A percentile compares a stretch with the other conserved stretches of the same genome.
These are phyloP conservation scores for Asterophora lycoperdoides DNA, from an alignment of 768 basidiomycete genomes.

Conservation along the genomic window DNA sequence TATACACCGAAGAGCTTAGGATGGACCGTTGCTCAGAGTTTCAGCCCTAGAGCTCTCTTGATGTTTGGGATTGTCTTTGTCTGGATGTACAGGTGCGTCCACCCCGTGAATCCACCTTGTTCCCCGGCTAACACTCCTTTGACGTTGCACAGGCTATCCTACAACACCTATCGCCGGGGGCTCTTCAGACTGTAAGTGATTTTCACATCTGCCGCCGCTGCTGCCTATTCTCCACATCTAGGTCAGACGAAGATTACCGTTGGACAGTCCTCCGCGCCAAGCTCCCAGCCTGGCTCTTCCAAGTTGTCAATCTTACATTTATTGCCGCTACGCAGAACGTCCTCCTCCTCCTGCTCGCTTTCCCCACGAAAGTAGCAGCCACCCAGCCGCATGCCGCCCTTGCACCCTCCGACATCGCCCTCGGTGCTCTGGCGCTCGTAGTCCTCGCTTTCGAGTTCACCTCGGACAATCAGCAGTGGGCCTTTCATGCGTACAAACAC, in stretches of 20 bases:
- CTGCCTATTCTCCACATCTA: constrained; percentile 21
- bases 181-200: constrained; percentile 62
- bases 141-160: constrained; percentile 48
- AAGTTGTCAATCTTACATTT: constrained; percentile 52
- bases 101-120: constrained; percentile 14
- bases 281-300: constrained; percentile 41
- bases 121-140: constrained; percentile 3
- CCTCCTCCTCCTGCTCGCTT: constrained; percentile 66
- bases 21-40: constrained; percentile 38
- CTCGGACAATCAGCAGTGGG: constrained; percentile 90
- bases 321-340: constrained; percentile 79
- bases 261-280: constrained; percentile 74
- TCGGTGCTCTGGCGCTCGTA: constrained; percentile 55
- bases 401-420: constrained; percentile 53
- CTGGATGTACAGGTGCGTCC: constrained; percentile 55
- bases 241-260: constrained; percentile 87
- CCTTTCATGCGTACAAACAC: constrained; percentile 79
- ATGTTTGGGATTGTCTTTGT: constrained; percentile 67
- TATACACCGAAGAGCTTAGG: constrained; percentile 50
- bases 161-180: constrained; percentile 83
- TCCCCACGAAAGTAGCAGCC: constrained; percentile 57
- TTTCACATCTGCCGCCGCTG: neutral
- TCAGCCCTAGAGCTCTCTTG: constrained; percentile 67
- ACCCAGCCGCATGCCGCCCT: constrained; percentile 53
- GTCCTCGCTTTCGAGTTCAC: constrained; percentile 70